Evolutionary conservation across 2,329 filamentous ascomycete genomes (phyloP).

Genomic region (Trichoderma sp.): DNA sequence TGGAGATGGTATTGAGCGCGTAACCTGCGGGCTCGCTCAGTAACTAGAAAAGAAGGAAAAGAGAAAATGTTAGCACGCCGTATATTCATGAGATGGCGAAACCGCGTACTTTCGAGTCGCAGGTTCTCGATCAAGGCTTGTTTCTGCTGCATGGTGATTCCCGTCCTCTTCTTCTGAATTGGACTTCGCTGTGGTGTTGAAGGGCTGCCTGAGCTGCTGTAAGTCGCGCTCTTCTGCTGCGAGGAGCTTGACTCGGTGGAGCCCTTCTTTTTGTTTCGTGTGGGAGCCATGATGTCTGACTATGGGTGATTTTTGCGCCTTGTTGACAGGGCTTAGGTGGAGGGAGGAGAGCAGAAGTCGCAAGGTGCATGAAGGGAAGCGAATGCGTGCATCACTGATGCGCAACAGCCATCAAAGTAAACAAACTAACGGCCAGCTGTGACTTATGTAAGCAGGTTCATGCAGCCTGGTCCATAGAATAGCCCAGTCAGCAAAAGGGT

Average conservation of each 20-base stretch:
- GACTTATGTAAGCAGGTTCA: neutral
- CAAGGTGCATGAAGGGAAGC: neutral
- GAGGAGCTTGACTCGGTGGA: conserved; percentile 32
- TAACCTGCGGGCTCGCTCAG: conserved; percentile 82
- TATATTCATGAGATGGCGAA: neutral
- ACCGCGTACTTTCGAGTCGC: conserved; percentile 75
- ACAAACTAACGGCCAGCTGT: conserved; percentile 8
- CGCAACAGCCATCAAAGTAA: conserved; percentile 13
- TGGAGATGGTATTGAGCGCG: conserved; percentile 88
- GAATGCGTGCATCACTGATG: conserved; percentile 12
- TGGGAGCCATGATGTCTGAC: conserved; percentile 49
- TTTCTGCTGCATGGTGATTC: conserved; percentile 72
- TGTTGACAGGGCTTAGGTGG: conserved; percentile 17
- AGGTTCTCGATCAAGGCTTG: conserved; percentile 86
- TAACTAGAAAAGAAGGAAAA: conserved; percentile 57
- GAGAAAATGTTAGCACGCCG: conserved; percentile 26
- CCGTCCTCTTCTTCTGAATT: conserved; percentile 61
- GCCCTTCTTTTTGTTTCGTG: conserved; percentile 42
- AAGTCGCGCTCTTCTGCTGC: conserved; percentile 27
- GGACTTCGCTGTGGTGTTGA: conserved; percentile 57
- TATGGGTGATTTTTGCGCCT: conserved; percentile 17
- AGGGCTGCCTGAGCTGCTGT: conserved; percentile 35
- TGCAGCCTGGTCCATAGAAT: neutral
- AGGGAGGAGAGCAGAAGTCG: neutral
- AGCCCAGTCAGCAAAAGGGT: neutral